Evolutionary conservation across 495 filamentous ascomycete genomes (phyloP), one percentile per base, ranked within the genome.

Genomic region (Penicillium paxilli): DNA sequence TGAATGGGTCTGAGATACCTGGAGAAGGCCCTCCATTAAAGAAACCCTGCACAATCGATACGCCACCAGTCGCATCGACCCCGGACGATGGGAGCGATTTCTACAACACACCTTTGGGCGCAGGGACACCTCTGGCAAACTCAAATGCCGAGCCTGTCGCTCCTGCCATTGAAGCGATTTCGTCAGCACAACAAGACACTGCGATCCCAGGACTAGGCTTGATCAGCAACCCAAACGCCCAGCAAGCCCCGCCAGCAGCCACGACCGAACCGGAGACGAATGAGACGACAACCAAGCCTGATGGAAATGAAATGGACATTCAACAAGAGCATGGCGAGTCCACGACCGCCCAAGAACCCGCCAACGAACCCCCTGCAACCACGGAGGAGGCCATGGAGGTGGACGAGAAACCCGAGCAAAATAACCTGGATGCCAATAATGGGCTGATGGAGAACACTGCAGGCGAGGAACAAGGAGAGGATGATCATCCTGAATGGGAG

Each of bases 401-500:
- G 22, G 72, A 76, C 25, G 33, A 59, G 28, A 57, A 55, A 21
- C 37, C 37, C 16, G 55, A 52, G 21, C 55, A 62, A 30, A 28
- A 30, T 45, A 60, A 6, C 25, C 49, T 44, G 19, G 55, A 55
- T 23, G 41, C 23, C 8, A 54, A 56, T 24, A 46, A 37, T n/a
- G 22, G 32, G 3, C 20, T 49, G 16, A 38, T 49, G 4, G 55
- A 35, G 28, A 49, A 44, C 45, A 41, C 12, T 46, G 45, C 22
- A 38, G 72, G 38, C 17, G 57, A 47, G 38, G 71, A 69, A 5
- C 76, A 78, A 26, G 80, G 80, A 42, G 82, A 81, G 59, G 81
- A 85, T 50, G 79, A 77, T 28, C 81, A 89, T 50, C 87, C 89
- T 4, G 90, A 91, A 53, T 88, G 85, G 80, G 82, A 87, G 62